phyloP scores from a whole-genome alignment of 2,329 filamentous ascomycete genomes.

The Fonsecaea pugnacius region DNA sequence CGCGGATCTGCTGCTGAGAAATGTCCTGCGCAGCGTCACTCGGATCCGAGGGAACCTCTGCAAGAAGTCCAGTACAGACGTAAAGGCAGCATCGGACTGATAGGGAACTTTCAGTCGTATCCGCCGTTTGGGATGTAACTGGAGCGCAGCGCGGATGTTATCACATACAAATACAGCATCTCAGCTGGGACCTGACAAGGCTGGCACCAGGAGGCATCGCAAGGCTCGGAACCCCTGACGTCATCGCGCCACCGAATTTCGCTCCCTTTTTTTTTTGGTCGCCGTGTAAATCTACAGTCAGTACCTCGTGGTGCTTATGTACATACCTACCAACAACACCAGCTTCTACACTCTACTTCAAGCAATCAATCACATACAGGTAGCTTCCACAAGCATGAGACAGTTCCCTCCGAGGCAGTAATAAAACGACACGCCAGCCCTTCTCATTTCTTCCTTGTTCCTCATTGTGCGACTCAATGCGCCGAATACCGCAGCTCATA shows the following conservation, averaged over 20 bases:
- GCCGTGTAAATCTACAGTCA: too few relatives aligned
- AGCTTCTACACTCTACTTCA: constrained; percentile 7
- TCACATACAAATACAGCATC: too few relatives aligned
- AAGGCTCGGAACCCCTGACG: constrained; percentile 8
- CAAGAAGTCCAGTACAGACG: too few relatives aligned
- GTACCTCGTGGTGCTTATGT: background rate
- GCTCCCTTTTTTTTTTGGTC: background rate
- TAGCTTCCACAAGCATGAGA: background rate
- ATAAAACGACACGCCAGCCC: background rate
- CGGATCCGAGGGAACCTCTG: too few relatives aligned
- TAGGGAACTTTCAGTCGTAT: too few relatives aligned
- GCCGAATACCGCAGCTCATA: constrained; percentile 4
- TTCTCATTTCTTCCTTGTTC: background rate
- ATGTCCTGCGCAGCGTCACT: too few relatives aligned
- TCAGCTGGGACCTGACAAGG: background rate
- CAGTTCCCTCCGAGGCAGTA: background rate
- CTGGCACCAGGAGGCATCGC: background rate
- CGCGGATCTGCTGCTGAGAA: background rate
- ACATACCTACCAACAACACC: background rate
- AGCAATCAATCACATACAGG: background rate
- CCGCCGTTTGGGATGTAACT: too few relatives aligned
- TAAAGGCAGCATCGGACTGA: too few relatives aligned
- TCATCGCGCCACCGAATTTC: constrained; percentile 11
- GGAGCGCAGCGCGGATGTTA: too few relatives aligned
- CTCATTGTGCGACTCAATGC: constrained; percentile 6